phyloP scores from a whole-genome alignment of 2,329 filamentous ascomycete genomes.

The Penicillium occitanis region DNA sequence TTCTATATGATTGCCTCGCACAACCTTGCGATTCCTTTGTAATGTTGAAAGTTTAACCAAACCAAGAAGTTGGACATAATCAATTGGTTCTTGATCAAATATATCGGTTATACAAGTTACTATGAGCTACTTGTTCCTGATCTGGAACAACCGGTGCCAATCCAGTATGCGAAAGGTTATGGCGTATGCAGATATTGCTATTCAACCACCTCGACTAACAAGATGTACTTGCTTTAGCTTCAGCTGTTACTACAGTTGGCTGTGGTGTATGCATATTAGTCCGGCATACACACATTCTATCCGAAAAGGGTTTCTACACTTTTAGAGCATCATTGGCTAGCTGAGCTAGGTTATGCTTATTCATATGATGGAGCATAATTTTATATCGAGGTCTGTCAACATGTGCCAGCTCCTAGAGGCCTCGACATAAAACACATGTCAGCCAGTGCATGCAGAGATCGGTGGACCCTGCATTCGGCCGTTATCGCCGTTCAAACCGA shows the following conservation, averaged over 20 bases:
- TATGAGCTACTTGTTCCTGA: too few species aligned
- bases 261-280: not conserved
- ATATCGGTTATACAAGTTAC: not conserved
- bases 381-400: not conserved
- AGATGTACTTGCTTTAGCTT: not conserved
- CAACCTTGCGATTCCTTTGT: not conserved
- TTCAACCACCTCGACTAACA: not conserved
- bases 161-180: not conserved
- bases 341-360: too few species aligned
- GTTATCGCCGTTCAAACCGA: not conserved
- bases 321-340: too few species aligned
- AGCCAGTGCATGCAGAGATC: not conserved
- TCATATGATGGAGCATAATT: not conserved
- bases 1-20: not conserved
- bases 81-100: not conserved
- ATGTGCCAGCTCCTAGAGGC: not conserved
- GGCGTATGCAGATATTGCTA: not conserved
- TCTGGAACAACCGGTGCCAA: not conserved
- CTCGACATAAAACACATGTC: not conserved
- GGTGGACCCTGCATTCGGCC: not conserved
- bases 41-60: too few species aligned
- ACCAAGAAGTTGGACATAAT: not conserved
- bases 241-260: not conserved
- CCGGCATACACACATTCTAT: not conserved
- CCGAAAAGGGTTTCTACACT: not conserved